Evolutionary conservation across 176 grass and related monocot genomes (phyloP), one percentile per base, ranked within the genome.

Genomic region (Carex scoparia): DNA sequence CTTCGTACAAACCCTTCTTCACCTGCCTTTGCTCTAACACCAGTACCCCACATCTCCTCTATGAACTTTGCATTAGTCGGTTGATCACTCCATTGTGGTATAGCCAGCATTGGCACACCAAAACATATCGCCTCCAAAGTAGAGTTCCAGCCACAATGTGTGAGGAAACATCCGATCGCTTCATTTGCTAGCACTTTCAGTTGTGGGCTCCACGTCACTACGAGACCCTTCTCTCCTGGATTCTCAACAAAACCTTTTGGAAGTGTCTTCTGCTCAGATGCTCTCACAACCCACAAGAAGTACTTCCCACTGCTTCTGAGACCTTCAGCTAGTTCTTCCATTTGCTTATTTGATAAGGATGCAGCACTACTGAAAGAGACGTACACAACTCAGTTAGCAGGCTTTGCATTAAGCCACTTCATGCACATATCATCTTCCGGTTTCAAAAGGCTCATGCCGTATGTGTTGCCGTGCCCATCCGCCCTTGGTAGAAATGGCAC

Each of bases 111-210:
- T 0, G 92, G 87, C 79, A 91, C 83, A 1, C 89, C 87, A 73
- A 79, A 89, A 82, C 83, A 28, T 84, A 94, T 84, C 33, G 90
- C 89, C 87, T 95, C 93, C 23, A 92, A 65, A 8, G 85, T 89
- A 3, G 93, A 91, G 83, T 95, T 95, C 90, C 90, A 95, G 9
- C 90, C 88, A 62, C 90, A 92, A 83, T 95, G 93, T 13, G 90
- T 95, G 14, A 95, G 13, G 80, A 95, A 95, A 84, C 90, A 88
- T 19, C 93, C 90, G 27, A 92, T 76, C 57, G 93, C 87, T 37
- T 35, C 82, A 86, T 92, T 85, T 10, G 82, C 77, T 32, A 94
- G 87, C 3, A 94, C 87, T 63, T 88, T 90, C 10, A 94, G 70
- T 86, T 94, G 92, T 18, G 87, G 89, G 89, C 86, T 85, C 92